Conservation (phyloP, 768 basidiomycete species). For the Lactarius hatsudake region DNA sequence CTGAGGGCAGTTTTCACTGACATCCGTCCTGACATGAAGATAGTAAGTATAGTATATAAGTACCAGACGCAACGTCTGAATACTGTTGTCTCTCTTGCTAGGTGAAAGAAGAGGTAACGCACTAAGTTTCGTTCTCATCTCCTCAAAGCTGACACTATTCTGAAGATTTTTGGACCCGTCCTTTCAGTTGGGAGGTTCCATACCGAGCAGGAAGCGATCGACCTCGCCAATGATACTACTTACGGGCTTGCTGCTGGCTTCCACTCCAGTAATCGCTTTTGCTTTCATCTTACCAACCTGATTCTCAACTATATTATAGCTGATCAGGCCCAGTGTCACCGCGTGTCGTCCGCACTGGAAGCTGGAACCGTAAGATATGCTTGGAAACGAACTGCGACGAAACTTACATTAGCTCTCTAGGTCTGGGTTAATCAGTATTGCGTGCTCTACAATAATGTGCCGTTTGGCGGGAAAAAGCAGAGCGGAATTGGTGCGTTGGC, state of each 20-base stretch:
- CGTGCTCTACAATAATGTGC: slow-evolving; percentile 79
- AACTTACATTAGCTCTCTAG: slow-evolving; percentile 36
- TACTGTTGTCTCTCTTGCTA: slow-evolving; percentile 26
- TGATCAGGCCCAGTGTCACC: slow-evolving; percentile 86
- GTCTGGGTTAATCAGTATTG: slow-evolving; percentile 95
- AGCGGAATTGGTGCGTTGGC: slow-evolving; percentile 69
- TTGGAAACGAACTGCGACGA: slow-evolving; percentile 1
- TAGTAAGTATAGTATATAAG: slow-evolving; percentile 48
- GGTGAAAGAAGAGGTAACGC: slow-evolving; percentile 67
- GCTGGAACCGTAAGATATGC: slow-evolving; percentile 72
- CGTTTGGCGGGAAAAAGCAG: slow-evolving; percentile 95
- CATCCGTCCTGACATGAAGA: slow-evolving; percentile 78
- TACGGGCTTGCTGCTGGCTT: slow-evolving; percentile 93
- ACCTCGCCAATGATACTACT: slow-evolving; percentile 79
- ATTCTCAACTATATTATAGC: slow-evolving; percentile 37
- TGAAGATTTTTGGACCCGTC: slow-evolving; percentile 93
- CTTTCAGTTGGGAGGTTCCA: slow-evolving; percentile 78
- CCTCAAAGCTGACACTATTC: neutral
- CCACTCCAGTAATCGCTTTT: slow-evolving; percentile 64
- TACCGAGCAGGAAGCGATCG: slow-evolving; percentile 83
- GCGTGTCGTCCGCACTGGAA: slow-evolving; percentile 80
- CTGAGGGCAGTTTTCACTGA: slow-evolving; percentile 69
- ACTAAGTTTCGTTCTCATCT: neutral
- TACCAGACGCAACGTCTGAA: neutral
- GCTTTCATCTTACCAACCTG: slow-evolving; percentile 10